Conservation (phyloP, 768 basidiomycete species). For the Rubroboletus pulcherrimus region DNA sequence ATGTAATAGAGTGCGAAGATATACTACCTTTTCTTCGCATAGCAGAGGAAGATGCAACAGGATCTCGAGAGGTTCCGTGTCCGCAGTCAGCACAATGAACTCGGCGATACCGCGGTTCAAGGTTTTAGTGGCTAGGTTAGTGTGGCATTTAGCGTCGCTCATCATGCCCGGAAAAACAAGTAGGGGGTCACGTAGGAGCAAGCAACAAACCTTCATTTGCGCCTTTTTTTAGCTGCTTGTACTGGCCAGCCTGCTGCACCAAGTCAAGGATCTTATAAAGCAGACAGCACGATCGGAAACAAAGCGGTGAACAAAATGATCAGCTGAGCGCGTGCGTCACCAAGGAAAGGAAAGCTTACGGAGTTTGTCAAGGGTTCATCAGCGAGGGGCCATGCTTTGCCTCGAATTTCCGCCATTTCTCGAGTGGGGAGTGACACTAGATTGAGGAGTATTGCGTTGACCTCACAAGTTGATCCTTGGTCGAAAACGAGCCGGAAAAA, state of each 20-base stretch:
- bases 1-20: not conserved
- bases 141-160: constrained; percentile 4
- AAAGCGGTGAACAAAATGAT: not conserved
- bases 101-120: constrained; percentile 97
- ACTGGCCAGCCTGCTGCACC: constrained; percentile 92
- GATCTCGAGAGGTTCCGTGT: constrained; percentile 98
- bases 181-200: not conserved
- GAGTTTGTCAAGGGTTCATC: constrained; percentile 86
- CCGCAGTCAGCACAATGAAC: constrained; percentile 93
- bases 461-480: constrained; percentile 92
- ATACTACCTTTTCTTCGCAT: constrained; percentile 91
- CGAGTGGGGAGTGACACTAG: constrained; percentile 1
- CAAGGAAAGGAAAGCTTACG: constrained; percentile 41
- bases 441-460: constrained; percentile 36
- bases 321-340: not conserved
- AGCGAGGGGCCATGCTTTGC: constrained; percentile 89
- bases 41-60: constrained; percentile 93
- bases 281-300: not conserved
- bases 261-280: constrained; percentile 81
- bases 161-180: not conserved
- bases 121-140: constrained; percentile 82
- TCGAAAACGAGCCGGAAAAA: constrained; percentile 34
- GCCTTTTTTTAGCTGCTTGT: constrained; percentile 98
- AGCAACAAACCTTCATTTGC: constrained; percentile 86
- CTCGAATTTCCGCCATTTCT: constrained; percentile 61